These are phyloP conservation scores for Westerdykella aurantiaca DNA, from an alignment of 2,329 filamentous ascomycete species.

Conservation along the genomic window DNA sequence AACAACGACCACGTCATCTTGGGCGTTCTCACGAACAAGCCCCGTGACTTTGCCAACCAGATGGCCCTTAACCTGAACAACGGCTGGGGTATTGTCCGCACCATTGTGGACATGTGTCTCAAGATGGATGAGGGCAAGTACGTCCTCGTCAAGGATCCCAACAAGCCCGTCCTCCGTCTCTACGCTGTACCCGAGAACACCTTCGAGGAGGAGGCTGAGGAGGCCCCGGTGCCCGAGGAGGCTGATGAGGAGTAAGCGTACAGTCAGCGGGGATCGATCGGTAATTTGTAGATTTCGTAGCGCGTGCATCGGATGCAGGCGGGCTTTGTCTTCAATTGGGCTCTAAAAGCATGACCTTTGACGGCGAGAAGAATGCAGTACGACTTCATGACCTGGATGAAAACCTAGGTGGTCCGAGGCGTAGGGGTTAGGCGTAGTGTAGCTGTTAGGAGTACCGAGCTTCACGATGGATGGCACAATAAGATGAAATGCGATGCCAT, in stretches of 20 bases:
- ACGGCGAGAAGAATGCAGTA: background rate
- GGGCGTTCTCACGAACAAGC: conserved; percentile 96
- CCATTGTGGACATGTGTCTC: conserved; percentile 90
- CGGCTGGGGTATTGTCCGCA: conserved; percentile 98
- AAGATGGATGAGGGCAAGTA: conserved; percentile 75
- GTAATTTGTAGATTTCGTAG: too few species aligned
- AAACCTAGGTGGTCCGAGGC: background rate
- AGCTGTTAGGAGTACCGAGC: too few species aligned
- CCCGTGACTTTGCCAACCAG: conserved; percentile 89
- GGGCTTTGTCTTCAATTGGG: too few species aligned
- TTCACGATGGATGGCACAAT: too few species aligned
- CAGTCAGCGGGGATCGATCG: too few species aligned
- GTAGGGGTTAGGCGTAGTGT: too few species aligned
- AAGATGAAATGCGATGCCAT: too few species aligned
- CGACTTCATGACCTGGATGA: background rate
- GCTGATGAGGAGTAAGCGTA: conserved; percentile 51
- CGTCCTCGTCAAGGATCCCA: conserved; percentile 79
- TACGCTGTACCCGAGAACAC: conserved; percentile 85
- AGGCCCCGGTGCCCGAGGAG: conserved; percentile 52
- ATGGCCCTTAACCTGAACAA: conserved; percentile 98
- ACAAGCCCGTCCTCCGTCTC: conserved; percentile 88
- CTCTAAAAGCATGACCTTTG: background rate
- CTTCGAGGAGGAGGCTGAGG: conserved; percentile 85
- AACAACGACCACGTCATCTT: conserved; percentile 93
- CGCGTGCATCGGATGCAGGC: too few species aligned